phyloP scores from a whole-genome alignment of 345 rosid genomes.

The Rhizophora apiculata region DNA sequence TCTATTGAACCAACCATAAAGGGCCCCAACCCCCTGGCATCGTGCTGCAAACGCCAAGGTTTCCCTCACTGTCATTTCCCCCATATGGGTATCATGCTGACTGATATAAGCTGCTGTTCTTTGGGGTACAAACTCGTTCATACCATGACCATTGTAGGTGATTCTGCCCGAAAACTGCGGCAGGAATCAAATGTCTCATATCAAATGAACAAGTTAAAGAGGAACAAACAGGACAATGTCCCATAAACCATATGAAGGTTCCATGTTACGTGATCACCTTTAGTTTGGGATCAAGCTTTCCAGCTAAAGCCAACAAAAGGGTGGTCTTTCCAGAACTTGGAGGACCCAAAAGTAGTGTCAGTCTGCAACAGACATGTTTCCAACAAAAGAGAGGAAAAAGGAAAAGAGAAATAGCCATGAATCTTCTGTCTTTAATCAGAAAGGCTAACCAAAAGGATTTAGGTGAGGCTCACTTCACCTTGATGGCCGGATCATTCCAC shows the following conservation, averaged over 20 bases:
- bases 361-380: background rate
- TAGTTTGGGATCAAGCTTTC: constrained; percentile 56
- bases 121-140: constrained; percentile 11
- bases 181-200: too few species aligned
- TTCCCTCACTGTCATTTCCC: constrained; percentile 17
- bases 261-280: constrained; percentile 30
- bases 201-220: too few species aligned
- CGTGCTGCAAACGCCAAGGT: constrained; percentile 42
- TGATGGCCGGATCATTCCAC: constrained; percentile 65
- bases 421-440: background rate
- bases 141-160: constrained; percentile 2
- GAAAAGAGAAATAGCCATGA: background rate
- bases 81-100: constrained; percentile 3
- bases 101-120: constrained; percentile 15
- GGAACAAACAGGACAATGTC: too few species aligned
- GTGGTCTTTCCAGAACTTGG: constrained; percentile 85
- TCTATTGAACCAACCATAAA: constrained; percentile 42
- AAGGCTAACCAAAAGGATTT: background rate
- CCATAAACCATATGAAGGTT: too few species aligned
- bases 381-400: background rate
- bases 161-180: constrained; percentile 34
- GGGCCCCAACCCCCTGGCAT: constrained; percentile 75
- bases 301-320: constrained; percentile 67
- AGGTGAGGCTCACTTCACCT: constrained; percentile 35
- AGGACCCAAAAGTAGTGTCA: constrained; percentile 78